Percentiles rank a stretch among this genome's conserved stretches.
These are phyloP conservation scores for Piper betle DNA, from an alignment of 164 flowering plant species.

Conservation along the genomic window DNA sequence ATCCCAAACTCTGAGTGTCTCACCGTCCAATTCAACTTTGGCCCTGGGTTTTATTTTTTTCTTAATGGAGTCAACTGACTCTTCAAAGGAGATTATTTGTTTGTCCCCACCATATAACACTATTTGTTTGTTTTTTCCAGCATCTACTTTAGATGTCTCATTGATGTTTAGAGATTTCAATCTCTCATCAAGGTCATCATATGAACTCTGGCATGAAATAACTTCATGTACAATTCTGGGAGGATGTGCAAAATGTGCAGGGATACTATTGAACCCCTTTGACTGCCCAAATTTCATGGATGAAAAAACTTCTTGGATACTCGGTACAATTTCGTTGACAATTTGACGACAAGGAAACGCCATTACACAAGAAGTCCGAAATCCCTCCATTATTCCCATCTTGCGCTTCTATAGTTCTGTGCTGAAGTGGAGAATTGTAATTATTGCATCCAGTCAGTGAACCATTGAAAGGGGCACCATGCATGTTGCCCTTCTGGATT, in stretches of 20 bases:
- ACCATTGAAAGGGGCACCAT: neutral
- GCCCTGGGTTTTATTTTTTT: slow-evolving; percentile 37
- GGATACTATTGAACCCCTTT: neutral
- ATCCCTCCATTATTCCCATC: neutral
- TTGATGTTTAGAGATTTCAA: slow-evolving; percentile 31
- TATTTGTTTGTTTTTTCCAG: slow-evolving; percentile 26
- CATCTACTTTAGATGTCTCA: slow-evolving; percentile 2
- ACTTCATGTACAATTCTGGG: neutral
- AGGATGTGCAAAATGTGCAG: neutral
- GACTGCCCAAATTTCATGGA: neutral
- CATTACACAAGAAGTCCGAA: neutral
- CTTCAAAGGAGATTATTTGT: slow-evolving; percentile 34
- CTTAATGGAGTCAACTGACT: slow-evolving; percentile 23
- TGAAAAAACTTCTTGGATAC: no score
- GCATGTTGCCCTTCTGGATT: neutral
- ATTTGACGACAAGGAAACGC: neutral
- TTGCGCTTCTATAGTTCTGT: neutral
- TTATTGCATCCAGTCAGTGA: neutral
- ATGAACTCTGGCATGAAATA: slow-evolving; percentile 9
- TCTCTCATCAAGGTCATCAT: slow-evolving; percentile 30
- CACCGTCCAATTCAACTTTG: slow-evolving; percentile 51
- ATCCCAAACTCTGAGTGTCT: slow-evolving; percentile 50
- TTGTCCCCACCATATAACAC: slow-evolving; percentile 43
- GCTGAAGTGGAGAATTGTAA: neutral
- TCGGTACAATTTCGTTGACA: neutral